phyloP scores from a whole-genome alignment of 768 basidiomycete genomes.

The Cyclocybe cylindracea region DNA sequence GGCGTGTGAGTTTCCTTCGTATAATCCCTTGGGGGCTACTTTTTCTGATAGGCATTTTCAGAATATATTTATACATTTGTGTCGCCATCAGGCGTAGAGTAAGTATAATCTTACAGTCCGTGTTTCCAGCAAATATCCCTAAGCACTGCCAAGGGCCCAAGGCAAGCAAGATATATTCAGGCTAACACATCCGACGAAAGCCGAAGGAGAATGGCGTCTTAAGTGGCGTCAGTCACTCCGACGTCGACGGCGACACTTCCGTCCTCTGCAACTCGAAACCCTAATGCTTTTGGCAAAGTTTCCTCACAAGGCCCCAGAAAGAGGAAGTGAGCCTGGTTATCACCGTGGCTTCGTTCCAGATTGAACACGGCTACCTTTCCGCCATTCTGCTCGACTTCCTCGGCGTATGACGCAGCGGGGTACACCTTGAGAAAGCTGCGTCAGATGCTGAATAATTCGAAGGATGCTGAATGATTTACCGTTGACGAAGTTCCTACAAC shows the following conservation, averaged over 20 bases:
- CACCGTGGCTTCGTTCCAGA: constrained; percentile 33
- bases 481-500: constrained; percentile 58
- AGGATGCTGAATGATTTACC: constrained; percentile 27
- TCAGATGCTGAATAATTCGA: neutral
- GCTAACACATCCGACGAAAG: too few species aligned
- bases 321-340: constrained; percentile 47
- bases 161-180: too few species aligned
- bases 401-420: constrained; percentile 42
- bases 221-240: neutral
- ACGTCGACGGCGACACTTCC: constrained; percentile 10
- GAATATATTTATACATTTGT: too few species aligned
- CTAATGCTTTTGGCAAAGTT: constrained; percentile 42
- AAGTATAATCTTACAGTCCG: too few species aligned
- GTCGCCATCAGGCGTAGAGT: too few species aligned
- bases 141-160: too few species aligned
- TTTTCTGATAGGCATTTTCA: neutral
- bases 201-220: neutral
- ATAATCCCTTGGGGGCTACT: neutral
- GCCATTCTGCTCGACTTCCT: constrained; percentile 30
- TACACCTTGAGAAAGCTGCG: constrained; percentile 34
- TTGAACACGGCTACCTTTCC: constrained; percentile 44
- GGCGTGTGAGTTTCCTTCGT: neutral
- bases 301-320: constrained; percentile 53
- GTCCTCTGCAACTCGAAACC: constrained; percentile 18
- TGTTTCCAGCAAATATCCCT: too few species aligned